These are phyloP conservation scores for Auriscalpium orientale DNA, from an alignment of 768 basidiomycete species.

Conservation along the genomic window DNA sequence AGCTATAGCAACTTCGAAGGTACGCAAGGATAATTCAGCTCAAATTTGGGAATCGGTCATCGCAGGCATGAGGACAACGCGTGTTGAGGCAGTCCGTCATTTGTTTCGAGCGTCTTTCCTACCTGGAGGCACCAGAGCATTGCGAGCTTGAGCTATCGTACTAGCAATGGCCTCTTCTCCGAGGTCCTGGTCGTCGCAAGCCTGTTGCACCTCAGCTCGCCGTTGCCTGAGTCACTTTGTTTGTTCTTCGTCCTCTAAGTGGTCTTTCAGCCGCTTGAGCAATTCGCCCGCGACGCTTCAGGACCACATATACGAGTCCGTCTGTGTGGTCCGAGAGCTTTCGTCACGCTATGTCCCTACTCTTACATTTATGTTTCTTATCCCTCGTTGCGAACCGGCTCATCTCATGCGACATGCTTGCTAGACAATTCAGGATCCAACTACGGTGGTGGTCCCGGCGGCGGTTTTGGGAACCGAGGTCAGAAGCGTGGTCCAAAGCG, in stretches of 20 bases:
- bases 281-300: background rate
- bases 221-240: background rate
- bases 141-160: constrained; percentile 4
- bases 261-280: background rate
- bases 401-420: constrained; percentile 18
- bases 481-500: constrained; percentile 50
- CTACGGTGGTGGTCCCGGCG: constrained; percentile 44
- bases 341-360: constrained; percentile 2
- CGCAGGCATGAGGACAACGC: constrained; percentile 6
- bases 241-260: background rate
- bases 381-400: constrained; percentile 10
- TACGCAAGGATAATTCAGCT: constrained; percentile 53
- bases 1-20: constrained; percentile 68
- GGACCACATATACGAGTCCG: background rate
- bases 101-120: background rate
- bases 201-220: background rate
- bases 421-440: constrained; percentile 57
- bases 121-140: background rate
- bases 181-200: background rate
- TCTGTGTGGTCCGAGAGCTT: background rate
- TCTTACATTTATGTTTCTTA: constrained; percentile 9
- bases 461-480: constrained; percentile 29
- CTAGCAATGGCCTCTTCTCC: background rate
- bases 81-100: constrained; percentile 6
- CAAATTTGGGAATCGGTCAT: constrained; percentile 12